Base-by-base conservation (phyloP, 345 rosid genomes). In the Pistacia atlantica region DNA sequence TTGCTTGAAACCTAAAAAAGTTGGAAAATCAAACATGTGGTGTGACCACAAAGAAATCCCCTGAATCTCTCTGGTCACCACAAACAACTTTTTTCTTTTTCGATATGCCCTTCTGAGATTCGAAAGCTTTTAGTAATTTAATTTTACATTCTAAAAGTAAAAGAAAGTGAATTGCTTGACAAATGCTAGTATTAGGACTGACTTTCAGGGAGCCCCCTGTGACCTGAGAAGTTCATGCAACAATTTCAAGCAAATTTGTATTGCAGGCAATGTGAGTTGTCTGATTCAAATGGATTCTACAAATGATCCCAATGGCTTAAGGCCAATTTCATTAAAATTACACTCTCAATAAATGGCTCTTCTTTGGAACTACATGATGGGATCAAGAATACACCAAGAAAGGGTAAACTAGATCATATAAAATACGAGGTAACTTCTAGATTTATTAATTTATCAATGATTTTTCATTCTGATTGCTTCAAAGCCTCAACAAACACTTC, bases 401-500 rank as follows among this genome's bases (percentile, higher is more conserved):
- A 45, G 67, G 62, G 31, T 22, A 22, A 18, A 31, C 11, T 17
- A 49, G 62, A 33, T 48, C 12, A n/a, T 64, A 64, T 54, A 1
- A 18, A 48, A 54, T 8, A 76, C 31, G 20, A 25, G 55, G 37
- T 58, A 58, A 65, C 16, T 57, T 68, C n/a, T 10, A 57, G 55
- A 25, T 28, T 45, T 46, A 14, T 31, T 31, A 18, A 51, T 45
- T 62, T 46, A 49, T 42, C 14, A 62, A 11, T 72, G 67, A 49
- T 51, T 77, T 61, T 51, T 86, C 81, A 84, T 76, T 80, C 89
- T 46, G 80, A 73, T 51, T 80, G 78, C 73, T 62, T 81, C 90
- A 93, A 82, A 60, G 87, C 91, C 84, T 92, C 89, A 11, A 87
- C 85, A 78, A 96, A 93, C 65, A 87, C 82, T 75, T 89, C 97